Base-by-base conservation (phyloP, 2,329 filamentous ascomycete genomes). In the Acephala macrosclerotiorum region DNA sequence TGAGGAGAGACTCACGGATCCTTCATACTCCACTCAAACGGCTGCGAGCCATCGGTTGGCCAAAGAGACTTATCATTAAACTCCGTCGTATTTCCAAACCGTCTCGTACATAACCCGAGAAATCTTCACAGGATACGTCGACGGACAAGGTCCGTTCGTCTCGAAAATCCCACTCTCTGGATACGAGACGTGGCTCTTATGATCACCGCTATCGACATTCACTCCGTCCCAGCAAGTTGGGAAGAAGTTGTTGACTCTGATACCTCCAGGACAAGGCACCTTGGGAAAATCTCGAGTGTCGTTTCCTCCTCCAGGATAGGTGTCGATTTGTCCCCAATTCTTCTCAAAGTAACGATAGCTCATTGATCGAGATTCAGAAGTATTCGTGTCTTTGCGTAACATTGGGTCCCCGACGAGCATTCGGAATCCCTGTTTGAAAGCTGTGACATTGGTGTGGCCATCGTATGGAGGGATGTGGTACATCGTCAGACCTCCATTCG, bases 361-460 rank as follows among this genome's bases (percentile, higher is more conserved):
- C 51, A 82, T 75, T 70, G 81, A 80, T 35, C 78, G 77, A 70
- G 79, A 81, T 38, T 76, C 75, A 47, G 75, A 72, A 9, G 79
- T 76, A 42, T 80, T 61, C 9, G 72, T 74, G 56, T 75, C 73
- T 40, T 72, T 79, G 22, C 77, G 72, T 35, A 76, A 77, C 25
- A 74, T 67, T 16, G 76, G 73, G 56, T 81, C 76, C 36, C 80
- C 81, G 57, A 82, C 75, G 55, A 82, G 76, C 80, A 82, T 82
- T 26, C 80, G 77, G 73, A 82, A 83, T 1, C 81, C 81, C 67
- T 79, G 77, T 63, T 80, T 78, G 68, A 81, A 81, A 7, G 79
- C 80, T n/a, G 78, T 81, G 20, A 80, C 79, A 60, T 80, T 80
- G 35, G 75, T 64, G 25, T 49, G 75, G 45, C 35, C 36, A 9